Evolutionary conservation across 2,329 filamentous ascomycete species (phyloP).

Genomic region (Dactylellina haptotyla): DNA sequence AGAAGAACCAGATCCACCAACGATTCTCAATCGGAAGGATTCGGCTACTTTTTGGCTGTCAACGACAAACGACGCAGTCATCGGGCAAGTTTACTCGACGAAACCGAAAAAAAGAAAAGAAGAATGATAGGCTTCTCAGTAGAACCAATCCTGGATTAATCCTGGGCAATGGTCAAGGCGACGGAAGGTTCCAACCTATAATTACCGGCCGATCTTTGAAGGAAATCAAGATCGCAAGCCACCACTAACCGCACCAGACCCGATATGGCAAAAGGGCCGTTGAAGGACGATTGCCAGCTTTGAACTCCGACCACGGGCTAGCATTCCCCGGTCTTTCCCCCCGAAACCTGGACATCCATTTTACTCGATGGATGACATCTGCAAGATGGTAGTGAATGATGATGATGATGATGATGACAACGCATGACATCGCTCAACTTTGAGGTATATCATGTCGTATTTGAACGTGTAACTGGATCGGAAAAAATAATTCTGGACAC

Average conservation of each 20-base stretch:
- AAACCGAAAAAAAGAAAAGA: conserved; percentile 17
- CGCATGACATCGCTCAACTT: conserved; percentile 3
- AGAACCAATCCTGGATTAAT: conserved; percentile 1
- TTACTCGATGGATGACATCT: no score
- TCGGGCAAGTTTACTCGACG: conserved; percentile 50
- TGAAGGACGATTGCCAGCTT: conserved; percentile 45
- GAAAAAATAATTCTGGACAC: no score
- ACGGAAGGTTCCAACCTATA: conserved; percentile 55
- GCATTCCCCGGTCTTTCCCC: neutral
- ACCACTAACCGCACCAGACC: conserved; percentile 44
- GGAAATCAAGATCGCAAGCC: conserved; percentile 55
- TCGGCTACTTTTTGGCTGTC: conserved; percentile 51
- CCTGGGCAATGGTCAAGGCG: conserved; percentile 50
- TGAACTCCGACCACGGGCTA: conserved; percentile 13
- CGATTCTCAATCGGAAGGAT: conserved; percentile 47
- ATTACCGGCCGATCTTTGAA: conserved; percentile 54
- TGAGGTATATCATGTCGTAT: no score
- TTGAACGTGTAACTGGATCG: no score
- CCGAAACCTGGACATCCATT: no score
- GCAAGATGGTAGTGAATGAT: neutral
- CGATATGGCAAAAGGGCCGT: conserved; percentile 53
- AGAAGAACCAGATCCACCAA: conserved; percentile 30
- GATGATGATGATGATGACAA: neutral
- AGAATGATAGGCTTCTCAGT: neutral
- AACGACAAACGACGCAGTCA: conserved; percentile 10